Evolutionary conservation across 2,329 filamentous ascomycete species (phyloP).

Genomic region (Cephalotrichum gorgonifer): DNA sequence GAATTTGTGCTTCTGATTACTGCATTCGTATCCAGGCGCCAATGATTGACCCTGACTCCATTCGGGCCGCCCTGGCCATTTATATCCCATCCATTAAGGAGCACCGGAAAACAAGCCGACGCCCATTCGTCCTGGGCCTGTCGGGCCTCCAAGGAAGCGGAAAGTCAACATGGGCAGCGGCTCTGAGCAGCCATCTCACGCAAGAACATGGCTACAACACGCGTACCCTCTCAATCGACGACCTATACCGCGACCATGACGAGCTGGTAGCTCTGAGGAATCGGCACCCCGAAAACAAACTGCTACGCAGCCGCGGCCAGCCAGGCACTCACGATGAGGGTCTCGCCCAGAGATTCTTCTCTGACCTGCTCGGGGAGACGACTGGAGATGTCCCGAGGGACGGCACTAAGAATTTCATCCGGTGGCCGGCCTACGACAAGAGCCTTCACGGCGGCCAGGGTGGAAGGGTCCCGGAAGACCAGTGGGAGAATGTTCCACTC

Average conservation of each 20-base stretch:
- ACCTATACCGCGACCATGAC: slow-evolving; percentile 71
- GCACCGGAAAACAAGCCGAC: background rate
- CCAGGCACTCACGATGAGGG: slow-evolving; percentile 72
- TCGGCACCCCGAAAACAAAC: slow-evolving; percentile 58
- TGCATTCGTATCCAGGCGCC: background rate
- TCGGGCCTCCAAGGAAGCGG: slow-evolving; percentile 89
- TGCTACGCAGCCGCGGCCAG: slow-evolving; percentile 74
- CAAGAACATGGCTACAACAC: slow-evolving; percentile 43
- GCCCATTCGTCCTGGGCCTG: slow-evolving; percentile 74
- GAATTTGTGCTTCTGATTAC: too few species aligned
- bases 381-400: too few species aligned
- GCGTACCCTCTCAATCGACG: slow-evolving; percentile 73
- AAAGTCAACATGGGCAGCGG: slow-evolving; percentile 76
- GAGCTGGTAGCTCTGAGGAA: slow-evolving; percentile 57
- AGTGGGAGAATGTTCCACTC: slow-evolving; percentile 51
- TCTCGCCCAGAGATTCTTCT: slow-evolving; percentile 29
- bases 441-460: slow-evolving; percentile 64
- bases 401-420: slow-evolving; percentile 23
- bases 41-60: slow-evolving; percentile 1
- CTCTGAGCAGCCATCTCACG: slow-evolving; percentile 52
- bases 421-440: slow-evolving; percentile 76
- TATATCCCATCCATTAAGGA: background rate
- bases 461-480: slow-evolving; percentile 53
- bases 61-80: background rate
- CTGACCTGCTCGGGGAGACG: slow-evolving; percentile 51